Evolutionary conservation across 495 filamentous ascomycete species (phyloP).

Genomic region (Bacidia gigantensis): DNA sequence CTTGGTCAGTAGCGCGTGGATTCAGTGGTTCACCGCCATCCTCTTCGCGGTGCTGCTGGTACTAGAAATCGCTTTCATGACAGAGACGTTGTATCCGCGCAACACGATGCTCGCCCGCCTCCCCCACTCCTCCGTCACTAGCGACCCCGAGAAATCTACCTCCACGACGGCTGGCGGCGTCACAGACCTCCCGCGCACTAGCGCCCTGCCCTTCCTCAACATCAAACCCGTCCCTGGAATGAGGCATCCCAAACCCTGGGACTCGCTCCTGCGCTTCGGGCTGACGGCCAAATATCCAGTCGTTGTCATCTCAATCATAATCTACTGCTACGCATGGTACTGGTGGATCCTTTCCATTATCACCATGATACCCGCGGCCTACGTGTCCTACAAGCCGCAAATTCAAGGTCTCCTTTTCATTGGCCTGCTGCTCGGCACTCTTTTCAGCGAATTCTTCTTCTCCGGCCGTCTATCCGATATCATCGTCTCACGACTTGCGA

Average conservation of each 20-base stretch:
- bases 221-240: conserved; percentile 38
- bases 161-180: neutral
- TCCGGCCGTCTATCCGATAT: conserved; percentile 42
- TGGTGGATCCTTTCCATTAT: conserved; percentile 52
- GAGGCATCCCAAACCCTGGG: conserved; percentile 38
- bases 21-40: conserved; percentile 46
- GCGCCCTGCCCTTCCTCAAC: conserved; percentile 37
- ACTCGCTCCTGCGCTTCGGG: conserved; percentile 32
- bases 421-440: conserved; percentile 42
- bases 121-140: conserved; percentile 8
- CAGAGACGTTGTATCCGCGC: conserved; percentile 49
- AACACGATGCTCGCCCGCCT: conserved; percentile 33
- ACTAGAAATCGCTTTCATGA: conserved; percentile 39
- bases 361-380: conserved; percentile 47
- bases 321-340: conserved; percentile 47
- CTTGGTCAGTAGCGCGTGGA: conserved; percentile 37
- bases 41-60: conserved; percentile 38
- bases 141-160: conserved; percentile 22
- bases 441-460: conserved; percentile 39
- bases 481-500: conserved; percentile 34
- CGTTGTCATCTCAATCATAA: conserved; percentile 32
- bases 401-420: conserved; percentile 46
- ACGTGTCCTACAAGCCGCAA: conserved; percentile 34
- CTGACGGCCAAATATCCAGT: conserved; percentile 36
- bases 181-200: conserved; percentile 30